phyloP scores from a whole-genome alignment of 176 grass and related monocot genomes.

The Rhipidocladum racemiflorum region DNA sequence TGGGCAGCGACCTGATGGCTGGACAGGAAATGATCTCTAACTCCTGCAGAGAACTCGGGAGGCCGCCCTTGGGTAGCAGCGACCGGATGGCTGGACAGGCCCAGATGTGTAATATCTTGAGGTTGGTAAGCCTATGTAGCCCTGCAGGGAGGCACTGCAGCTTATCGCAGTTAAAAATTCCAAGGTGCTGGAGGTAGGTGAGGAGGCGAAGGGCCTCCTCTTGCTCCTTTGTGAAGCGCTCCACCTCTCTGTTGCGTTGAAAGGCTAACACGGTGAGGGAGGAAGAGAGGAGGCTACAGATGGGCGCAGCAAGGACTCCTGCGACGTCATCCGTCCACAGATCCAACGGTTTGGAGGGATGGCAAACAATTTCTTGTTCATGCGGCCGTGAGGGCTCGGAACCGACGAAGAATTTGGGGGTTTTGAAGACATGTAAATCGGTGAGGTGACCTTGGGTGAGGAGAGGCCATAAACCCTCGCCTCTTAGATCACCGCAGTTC shows the following conservation, averaged over 20 bases:
- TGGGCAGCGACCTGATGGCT: too few species aligned
- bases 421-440: accelerated
- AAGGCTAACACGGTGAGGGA: accelerated
- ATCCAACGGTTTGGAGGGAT: not conserved
- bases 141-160: not conserved
- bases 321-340: accelerated
- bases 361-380: not conserved
- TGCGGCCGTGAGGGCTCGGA: not conserved
- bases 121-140: not conserved
- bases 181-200: not conserved
- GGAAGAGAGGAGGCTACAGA: not conserved
- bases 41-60: not conserved
- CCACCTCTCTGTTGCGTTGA: accelerated
- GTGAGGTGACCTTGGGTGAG: not conserved
- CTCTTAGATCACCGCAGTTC: accelerated
- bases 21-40: too few species aligned
- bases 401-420: not conserved
- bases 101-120: not conserved
- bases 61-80: not conserved
- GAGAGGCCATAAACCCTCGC: not conserved
- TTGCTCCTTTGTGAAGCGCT: not conserved
- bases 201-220: not conserved
- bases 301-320: not conserved
- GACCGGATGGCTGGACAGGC: not conserved
- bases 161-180: accelerated